phyloP scores from a whole-genome alignment of 2,329 filamentous ascomycete species.

The Albifimbria verrucaria region DNA sequence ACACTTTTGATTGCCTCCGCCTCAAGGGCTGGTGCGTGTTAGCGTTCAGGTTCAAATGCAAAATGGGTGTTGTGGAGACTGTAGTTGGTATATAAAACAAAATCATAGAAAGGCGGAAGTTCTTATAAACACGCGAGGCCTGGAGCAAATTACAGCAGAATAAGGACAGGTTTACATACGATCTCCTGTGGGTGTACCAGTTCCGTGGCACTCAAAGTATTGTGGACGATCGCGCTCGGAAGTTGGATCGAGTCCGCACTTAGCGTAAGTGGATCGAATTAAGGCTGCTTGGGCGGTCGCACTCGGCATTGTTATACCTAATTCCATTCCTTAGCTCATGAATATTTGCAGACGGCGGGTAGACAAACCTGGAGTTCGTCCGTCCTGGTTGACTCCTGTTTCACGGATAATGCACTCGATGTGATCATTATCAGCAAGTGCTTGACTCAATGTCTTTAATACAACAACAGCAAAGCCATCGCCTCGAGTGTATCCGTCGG shows the following conservation, averaged over 20 bases:
- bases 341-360: no score
- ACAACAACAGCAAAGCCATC: constrained; percentile 40
- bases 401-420: constrained; percentile 32
- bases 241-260: constrained; percentile 31
- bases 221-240: constrained; percentile 28
- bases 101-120: no score
- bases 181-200: constrained; percentile 42
- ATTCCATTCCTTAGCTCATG: no score
- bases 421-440: constrained; percentile 32
- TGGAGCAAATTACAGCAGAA: no score
- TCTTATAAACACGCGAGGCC: no score
- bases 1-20: constrained; percentile 33
- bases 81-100: no score
- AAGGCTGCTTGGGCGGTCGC: constrained; percentile 31
- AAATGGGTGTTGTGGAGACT: no score
- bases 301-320: constrained; percentile 33
- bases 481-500: constrained; percentile 43
- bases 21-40: no score
- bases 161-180: no score
- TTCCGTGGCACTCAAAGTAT: constrained; percentile 42
- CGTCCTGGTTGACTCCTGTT: constrained; percentile 35
- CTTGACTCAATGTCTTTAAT: constrained; percentile 36
- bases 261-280: constrained; percentile 34
- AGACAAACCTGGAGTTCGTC: constrained; percentile 33
- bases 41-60: no score